Percentiles rank a stretch among this genome's conserved stretches.
Conservation (phyloP, 83 land plant genomes). For the Larix sibirica region DNA sequence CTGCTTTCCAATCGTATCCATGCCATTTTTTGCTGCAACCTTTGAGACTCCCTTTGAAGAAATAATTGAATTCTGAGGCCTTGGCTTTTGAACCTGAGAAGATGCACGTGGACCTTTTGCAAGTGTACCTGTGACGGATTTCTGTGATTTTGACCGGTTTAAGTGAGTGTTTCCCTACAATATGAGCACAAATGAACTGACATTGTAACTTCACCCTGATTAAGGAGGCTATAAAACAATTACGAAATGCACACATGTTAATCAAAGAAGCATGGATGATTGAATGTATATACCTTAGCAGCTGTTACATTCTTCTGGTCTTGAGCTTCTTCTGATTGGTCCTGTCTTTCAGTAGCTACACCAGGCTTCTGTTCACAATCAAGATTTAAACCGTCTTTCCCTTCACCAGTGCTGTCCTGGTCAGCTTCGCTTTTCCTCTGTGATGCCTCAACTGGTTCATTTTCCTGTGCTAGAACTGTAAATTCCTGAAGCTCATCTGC, state of each 20-base stretch:
- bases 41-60: not conserved
- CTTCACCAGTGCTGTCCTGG: not conserved
- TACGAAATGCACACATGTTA: no score
- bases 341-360: not conserved
- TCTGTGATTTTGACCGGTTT: not conserved
- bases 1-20: not conserved
- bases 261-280: not conserved
- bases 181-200: not conserved
- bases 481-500: not conserved
- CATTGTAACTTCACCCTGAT: not conserved
- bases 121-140: not conserved
- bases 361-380: not conserved
- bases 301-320: conserved; percentile 9
- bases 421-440: not conserved
- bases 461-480: not conserved
- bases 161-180: conserved; percentile 1
- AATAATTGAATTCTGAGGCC: not conserved
- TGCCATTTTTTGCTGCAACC: not conserved
- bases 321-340: not conserved
- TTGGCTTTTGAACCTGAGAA: conserved; percentile 8
- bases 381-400: not conserved
- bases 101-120: conserved; percentile 10
- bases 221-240: not conserved
- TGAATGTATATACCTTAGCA: conserved; percentile 7
- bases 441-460: not conserved